Evolutionary conservation across 2,329 filamentous ascomycete genomes (phyloP), one percentile per base, ranked within the genome.

Genomic region (Helicocarpus griseus): DNA sequence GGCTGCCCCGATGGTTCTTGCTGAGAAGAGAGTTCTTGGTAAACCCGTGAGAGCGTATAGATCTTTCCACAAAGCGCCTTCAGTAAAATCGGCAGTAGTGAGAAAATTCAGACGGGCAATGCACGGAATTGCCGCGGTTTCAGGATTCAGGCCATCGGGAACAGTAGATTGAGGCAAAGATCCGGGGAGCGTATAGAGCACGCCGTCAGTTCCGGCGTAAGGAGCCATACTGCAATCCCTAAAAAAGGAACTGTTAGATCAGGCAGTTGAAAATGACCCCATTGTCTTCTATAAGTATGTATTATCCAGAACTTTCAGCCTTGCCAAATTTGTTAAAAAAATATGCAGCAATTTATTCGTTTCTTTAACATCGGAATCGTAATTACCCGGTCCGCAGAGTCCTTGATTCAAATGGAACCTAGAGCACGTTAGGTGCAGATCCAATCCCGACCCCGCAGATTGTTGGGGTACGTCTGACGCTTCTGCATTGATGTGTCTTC

Each of bases 51-150:
- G 49, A 7, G 58, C 57, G 41, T 58, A 62, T n/a, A 55, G 39
- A 39, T 64, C 62, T 9, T 59, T 53, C 61, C 61, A 64, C 13
- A 63, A 49, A 8, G 60, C 57, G 46, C 59, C 52, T 14, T 44
- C 29, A 6, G 51, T 54, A n/a, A 59, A 54, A 11, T 58, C 49
- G 5, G 39, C 26, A 9, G 39, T 36, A 6, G 26, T 45, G 21
- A 58, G 48, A 13, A 47, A 31, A 24, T 44, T 28, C 9, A 58
- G 49, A 22, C 28, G 14, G 13, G 49, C 31, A 39, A 53, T 24
- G 24, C 46, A 54, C n/a, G 48, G n/a, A 7, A 29, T 36, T 14
- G 48, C 51, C 21, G 54, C 48, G 5, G 48, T 21, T 13, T 45
- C 43, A 8, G 54, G 31, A 45, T 58, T 49, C 45, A 57, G 48